phyloP scores from a whole-genome alignment of 352 stramenopile species.

The Phytophthora sojae region DNA sequence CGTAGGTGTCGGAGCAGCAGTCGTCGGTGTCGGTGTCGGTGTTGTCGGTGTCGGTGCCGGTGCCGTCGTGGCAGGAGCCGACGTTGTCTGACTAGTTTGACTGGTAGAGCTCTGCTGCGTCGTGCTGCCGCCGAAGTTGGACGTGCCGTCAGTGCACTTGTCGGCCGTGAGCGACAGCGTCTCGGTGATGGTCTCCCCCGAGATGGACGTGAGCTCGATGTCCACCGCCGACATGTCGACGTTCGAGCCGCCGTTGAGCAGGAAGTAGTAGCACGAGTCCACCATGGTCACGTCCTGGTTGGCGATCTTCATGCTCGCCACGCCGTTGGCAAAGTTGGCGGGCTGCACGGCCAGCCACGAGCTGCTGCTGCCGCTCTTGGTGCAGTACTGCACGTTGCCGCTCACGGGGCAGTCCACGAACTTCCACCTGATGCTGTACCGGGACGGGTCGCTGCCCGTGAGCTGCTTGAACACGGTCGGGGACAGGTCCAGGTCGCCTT shows the following conservation, averaged over 20 bases:
- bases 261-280: constrained; percentile 72
- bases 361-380: constrained; percentile 58
- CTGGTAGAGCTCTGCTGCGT: constrained; percentile 19
- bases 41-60: neutral
- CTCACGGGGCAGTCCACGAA: constrained; percentile 58
- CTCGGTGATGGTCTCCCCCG: constrained; percentile 59
- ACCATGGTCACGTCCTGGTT: constrained; percentile 72
- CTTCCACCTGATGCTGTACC: constrained; percentile 57
- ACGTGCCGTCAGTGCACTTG: constrained; percentile 47
- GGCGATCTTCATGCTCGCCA: constrained; percentile 50
- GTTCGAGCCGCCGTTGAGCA: constrained; percentile 45
- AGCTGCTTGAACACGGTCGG: constrained; percentile 53
- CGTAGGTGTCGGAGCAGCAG: constrained; percentile 1
- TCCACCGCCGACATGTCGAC: constrained; percentile 45
- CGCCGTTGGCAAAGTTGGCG: constrained; percentile 45
- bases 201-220: constrained; percentile 60
- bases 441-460: constrained; percentile 48
- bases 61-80: neutral
- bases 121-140: constrained; percentile 30
- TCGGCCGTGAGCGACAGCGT: constrained; percentile 53
- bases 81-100: neutral
- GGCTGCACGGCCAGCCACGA: constrained; percentile 58
- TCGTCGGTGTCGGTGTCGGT: neutral
- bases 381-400: constrained; percentile 57
- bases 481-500: constrained; percentile 68